Base-by-base conservation (phyloP, 176 grass and related monocot genomes). In the Aegilops sharonensis region DNA sequence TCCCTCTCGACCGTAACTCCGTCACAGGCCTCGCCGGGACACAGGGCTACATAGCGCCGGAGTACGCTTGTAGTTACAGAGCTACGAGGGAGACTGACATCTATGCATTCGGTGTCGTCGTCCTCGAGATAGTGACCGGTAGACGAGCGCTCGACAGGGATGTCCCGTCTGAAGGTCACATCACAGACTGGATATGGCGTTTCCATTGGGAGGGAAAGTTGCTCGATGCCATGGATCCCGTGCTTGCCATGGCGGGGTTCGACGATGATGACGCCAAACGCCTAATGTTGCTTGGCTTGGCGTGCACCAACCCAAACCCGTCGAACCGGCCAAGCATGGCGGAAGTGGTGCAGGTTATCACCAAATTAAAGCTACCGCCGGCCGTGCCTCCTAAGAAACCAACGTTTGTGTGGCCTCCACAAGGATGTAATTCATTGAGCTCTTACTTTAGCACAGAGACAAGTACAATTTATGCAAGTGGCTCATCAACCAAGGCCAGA, bases 31-130 rank as follows among this genome's bases (percentile, higher is more conserved):
- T 60, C 18, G 52, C 50, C 4, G 52, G 52, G 13, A 78, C 75
- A 10, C 4, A 8, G 0, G 52, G 75, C 52, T 65, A 43, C 78
- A 64, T 80, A 8, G 60, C 78, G 7, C 63, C 40, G 0, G 63
- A 81, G 3, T 81, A 68, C 5, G 40, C 25, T 0, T 10, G 6
- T 7, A 69, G 67, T 32, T 18, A 52, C 39, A 57, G 17, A 31
- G 80, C 66, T 30, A 83, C 80, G 6, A 32, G 21, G 13, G 47
- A 56, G 12, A 83, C 47, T 4, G 80, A 82, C 48, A 37, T 82
- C 47, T 82, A 57, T 0, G 66, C 47, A 0, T 82, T 82, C 7
- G 80, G 80, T 15, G 82, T 84, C 3, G n/a, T 84, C 11, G 31
- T 84, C 25, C 57, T 84, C 0, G 71, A 84, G 71, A 9, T 65